phyloP scores from a whole-genome alignment of 148 eudicot genomes.

The Cornus florida region DNA sequence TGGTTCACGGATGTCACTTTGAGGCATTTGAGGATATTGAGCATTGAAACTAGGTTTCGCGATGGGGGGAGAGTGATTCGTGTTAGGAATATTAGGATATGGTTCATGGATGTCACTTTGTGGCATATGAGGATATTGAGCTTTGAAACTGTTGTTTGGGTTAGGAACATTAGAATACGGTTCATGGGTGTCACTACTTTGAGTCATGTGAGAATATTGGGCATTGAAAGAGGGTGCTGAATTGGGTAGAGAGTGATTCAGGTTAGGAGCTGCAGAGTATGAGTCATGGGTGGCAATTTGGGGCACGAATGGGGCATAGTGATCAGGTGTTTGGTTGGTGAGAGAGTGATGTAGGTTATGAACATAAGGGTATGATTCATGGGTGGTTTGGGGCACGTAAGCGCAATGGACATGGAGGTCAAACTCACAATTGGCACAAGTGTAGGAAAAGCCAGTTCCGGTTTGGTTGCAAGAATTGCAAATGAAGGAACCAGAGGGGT shows the following conservation, averaged over 20 bases:
- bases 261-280: not conserved
- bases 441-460: constrained; percentile 30
- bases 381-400: not conserved
- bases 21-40: not conserved
- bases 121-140: not conserved
- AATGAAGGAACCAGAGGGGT: constrained; percentile 25
- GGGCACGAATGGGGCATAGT: too few relatives aligned
- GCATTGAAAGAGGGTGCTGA: not conserved
- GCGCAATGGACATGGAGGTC: constrained; percentile 40
- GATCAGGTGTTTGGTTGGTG: too few relatives aligned
- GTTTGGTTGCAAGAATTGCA: constrained; percentile 30
- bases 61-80: not conserved
- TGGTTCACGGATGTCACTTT: not conserved
- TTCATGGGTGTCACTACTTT: not conserved
- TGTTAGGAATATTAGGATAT: not conserved
- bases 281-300: too few relatives aligned
- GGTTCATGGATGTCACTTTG: not conserved
- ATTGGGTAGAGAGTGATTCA: not conserved
- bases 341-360: too few relatives aligned
- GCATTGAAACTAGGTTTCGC: not conserved
- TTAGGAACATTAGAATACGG: not conserved
- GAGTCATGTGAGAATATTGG: not conserved
- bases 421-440: constrained; percentile 34
- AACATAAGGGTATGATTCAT: not conserved
- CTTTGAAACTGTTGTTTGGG: not conserved